A percentile compares a stretch with the other conserved stretches of the same genome.
These are phyloP conservation scores for Besnoitia besnoiti DNA, from an alignment of 169 alveolate genomes.

Conservation along the genomic window DNA sequence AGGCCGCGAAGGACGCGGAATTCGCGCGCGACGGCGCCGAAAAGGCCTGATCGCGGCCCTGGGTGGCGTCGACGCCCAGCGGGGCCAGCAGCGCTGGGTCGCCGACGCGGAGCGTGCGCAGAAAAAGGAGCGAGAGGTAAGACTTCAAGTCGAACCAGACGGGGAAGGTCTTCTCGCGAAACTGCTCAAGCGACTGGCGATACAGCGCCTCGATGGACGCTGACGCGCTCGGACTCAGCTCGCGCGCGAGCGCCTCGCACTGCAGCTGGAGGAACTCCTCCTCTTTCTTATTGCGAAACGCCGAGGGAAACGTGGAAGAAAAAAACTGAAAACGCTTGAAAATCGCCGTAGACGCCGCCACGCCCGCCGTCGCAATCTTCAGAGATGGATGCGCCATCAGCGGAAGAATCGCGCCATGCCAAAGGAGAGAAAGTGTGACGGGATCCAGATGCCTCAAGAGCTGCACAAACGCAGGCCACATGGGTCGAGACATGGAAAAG, in stretches of 20 bases:
- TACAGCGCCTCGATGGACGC: conserved; percentile 19
- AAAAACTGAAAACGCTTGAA: not conserved
- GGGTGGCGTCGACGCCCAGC: conserved; percentile 14
- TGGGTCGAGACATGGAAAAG: not conserved
- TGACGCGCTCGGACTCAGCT: not conserved
- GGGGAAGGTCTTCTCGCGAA: conserved; percentile 44
- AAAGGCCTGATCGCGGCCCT: no score
- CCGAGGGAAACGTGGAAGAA: not conserved
- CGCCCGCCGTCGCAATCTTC: conserved; percentile 42
- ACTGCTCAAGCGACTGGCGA: conserved; percentile 25
- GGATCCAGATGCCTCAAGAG: conserved; percentile 35
- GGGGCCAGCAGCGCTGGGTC: conserved; percentile 41
- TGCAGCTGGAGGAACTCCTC: not conserved
- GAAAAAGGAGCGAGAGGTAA: conserved; percentile 41
- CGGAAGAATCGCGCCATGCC: conserved; percentile 38
- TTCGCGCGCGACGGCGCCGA: not conserved
- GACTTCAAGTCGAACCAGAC: conserved; percentile 40
- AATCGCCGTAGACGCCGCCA: conserved; percentile 50
- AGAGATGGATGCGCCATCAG: conserved; percentile 49
- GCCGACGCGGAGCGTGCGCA: conserved; percentile 52
- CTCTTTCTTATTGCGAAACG: not conserved
- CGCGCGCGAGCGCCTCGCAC: not conserved
- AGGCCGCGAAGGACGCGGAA: not conserved
- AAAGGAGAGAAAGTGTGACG: conserved; percentile 1
- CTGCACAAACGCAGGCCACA: conserved; percentile 32